Evolutionary conservation across 768 basidiomycete species (phyloP), one percentile per base, ranked within the genome.

Genomic region (Auricularia cornea): DNA sequence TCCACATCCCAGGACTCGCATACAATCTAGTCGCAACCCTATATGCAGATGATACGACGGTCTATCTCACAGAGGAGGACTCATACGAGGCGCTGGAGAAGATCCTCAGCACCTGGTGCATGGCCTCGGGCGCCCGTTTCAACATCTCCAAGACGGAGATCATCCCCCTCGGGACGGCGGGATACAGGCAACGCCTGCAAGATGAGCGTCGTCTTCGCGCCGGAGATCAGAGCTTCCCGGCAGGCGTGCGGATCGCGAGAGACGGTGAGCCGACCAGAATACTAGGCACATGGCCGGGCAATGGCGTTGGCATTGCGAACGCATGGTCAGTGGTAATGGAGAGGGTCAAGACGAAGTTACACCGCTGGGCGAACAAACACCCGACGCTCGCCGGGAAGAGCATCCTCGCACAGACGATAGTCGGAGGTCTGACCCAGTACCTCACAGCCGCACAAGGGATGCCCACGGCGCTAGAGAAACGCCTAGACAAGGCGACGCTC

Each of bases 21-120:
- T 5, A 20, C 56, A 68, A 65, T n/a, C 59, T 78, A 0, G 72
- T 77, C 0, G 67, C 68, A 2, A 72, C 68, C 0, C 73, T 81
- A 0, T 81, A 79, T 64, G 77, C 79, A 0, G 77, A 81, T 63
- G 78, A 80, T 64, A 79, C 78, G 11, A 74, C 73, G 1, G 72
- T 73, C 0, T 77, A 70, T 65, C 73, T 81, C 0, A 66, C 65
- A 2, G 67, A 71, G 48, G 10, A 62, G 0, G 78, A 81, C 60
- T 59, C 66, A 3, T 73, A 72, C 16, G 44, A 60, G 0, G 63
- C 62, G 1, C 71, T 82, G 0, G 32, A 67, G 2, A 1, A 38
- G 0, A 70, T 80, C 2, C 76, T 81, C 0, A 29, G 71, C 0
- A 48, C 38, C 0, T 83, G 81, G 81, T 82, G 77, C 63, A 26